Percentiles rank a stretch among this genome's conserved stretches.
phyloP scores from a whole-genome alignment of 2,329 filamentous ascomycete species.

The Dactylellina sp. region DNA sequence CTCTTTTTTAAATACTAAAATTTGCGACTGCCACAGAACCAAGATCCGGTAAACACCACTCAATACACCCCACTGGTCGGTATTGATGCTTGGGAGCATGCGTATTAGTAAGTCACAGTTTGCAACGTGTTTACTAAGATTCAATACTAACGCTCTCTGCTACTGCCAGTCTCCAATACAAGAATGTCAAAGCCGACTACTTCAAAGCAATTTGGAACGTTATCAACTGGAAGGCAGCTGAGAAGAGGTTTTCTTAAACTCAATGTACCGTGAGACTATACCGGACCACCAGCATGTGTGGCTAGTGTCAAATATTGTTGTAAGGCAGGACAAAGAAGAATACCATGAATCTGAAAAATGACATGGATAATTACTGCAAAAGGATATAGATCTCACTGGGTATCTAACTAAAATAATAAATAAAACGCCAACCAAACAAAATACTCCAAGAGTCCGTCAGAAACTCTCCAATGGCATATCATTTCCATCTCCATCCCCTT shows the following conservation, averaged over 20 bases:
- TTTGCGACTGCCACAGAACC: constrained; percentile 69
- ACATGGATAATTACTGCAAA: neutral
- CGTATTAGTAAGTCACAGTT: constrained; percentile 76
- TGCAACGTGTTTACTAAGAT: constrained; percentile 44
- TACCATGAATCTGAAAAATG: neutral
- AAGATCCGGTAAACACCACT: constrained; percentile 83
- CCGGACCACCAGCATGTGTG: neutral
- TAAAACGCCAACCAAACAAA: neutral
- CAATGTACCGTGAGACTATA: too few relatives aligned
- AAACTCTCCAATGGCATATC: constrained; percentile 32
- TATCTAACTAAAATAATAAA: constrained; percentile 1
- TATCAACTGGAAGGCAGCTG: constrained; percentile 92
- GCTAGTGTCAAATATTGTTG: neutral
- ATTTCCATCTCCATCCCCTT: constrained; percentile 14
- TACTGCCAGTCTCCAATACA: constrained; percentile 78
- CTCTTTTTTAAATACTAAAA: neutral
- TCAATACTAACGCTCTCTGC: constrained; percentile 36
- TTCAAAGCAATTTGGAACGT: constrained; percentile 94
- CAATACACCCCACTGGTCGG: constrained; percentile 85
- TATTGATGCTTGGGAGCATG: constrained; percentile 96
- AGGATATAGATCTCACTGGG: neutral
- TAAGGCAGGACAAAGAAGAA: neutral
- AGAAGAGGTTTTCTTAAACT: constrained; percentile 56
- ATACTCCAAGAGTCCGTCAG: neutral
- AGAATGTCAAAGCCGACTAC: constrained; percentile 97